These are phyloP conservation scores for Apiotrichum laibachii DNA, from an alignment of 1,284 basidiomycete species.

Conservation along the genomic window DNA sequence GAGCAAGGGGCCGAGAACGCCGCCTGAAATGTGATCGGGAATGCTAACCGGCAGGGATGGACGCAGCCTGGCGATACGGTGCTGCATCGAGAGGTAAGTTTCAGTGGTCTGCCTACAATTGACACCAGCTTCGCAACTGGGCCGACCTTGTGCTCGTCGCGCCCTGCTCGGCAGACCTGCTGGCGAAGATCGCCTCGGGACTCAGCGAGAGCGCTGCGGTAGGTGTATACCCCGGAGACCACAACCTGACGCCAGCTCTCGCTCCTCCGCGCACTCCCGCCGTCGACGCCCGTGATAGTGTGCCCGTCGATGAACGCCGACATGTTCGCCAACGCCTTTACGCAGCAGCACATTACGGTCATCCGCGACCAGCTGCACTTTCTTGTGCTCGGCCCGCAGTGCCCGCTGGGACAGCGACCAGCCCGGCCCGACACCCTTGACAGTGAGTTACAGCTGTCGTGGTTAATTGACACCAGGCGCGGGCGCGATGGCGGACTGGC, in stretches of 20 bases:
- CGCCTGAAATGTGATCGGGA: too few relatives aligned
- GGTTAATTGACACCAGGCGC: conserved; percentile 59
- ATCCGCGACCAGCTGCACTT: conserved; percentile 74
- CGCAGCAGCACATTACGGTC: conserved; percentile 70
- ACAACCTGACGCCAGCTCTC: conserved; percentile 63
- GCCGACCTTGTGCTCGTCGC: conserved; percentile 91
- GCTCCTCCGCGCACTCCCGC: conserved; percentile 77
- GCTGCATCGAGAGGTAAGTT: neutral
- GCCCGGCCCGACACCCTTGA: too few relatives aligned
- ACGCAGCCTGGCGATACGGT: neutral
- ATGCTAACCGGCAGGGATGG: neutral
- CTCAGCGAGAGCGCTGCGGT: conserved; percentile 86
- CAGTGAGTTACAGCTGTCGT: too few relatives aligned
- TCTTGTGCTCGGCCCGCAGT: conserved; percentile 69
- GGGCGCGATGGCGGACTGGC: conserved; percentile 92
- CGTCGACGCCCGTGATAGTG: conserved; percentile 75
- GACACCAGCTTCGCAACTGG: conserved; percentile 72
- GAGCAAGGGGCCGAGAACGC: too few relatives aligned
- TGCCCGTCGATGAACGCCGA: conserved; percentile 98
- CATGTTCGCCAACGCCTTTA: conserved; percentile 92
- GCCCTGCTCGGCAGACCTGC: conserved; percentile 90
- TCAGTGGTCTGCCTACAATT: neutral
- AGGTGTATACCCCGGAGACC: conserved; percentile 33
- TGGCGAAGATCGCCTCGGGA: conserved; percentile 85
- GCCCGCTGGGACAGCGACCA: too few relatives aligned